These are phyloP conservation scores for Scedosporium boydii DNA, from an alignment of 2,329 filamentous ascomycete genomes.

Conservation along the genomic window DNA sequence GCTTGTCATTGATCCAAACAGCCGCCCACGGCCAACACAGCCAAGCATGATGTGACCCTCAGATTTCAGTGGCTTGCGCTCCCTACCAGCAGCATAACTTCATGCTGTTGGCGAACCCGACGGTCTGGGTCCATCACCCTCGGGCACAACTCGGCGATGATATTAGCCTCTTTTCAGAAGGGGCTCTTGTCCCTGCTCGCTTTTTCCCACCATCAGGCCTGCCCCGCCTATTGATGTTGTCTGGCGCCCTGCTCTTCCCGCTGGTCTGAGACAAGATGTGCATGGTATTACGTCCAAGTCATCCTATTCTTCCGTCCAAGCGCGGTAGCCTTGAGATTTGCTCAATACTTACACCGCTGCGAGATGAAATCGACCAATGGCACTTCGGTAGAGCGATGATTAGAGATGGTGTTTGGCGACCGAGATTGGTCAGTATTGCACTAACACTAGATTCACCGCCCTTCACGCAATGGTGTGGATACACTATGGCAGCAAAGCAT, in stretches of 20 bases:
- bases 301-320: not conserved
- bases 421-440: not conserved
- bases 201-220: not conserved
- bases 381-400: not conserved
- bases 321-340: not conserved
- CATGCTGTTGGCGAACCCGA: not conserved
- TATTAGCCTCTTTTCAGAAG: not conserved
- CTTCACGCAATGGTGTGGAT: not conserved
- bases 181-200: not conserved
- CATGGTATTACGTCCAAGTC: not conserved
- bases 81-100: not conserved
- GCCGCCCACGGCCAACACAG: not conserved
- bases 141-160: not conserved
- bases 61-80: not conserved
- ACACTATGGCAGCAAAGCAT: not conserved
- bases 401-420: not conserved
- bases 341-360: not conserved
- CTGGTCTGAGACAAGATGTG: not conserved
- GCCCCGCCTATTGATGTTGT: not conserved
- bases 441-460: not conserved
- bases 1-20: not conserved
- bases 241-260: not conserved
- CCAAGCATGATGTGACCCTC: not conserved
- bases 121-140: slow-evolving; percentile 1
- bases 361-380: not conserved